These are phyloP conservation scores for Sporobolomyces phaffii DNA, from an alignment of 768 basidiomycete species.

Conservation along the genomic window DNA sequence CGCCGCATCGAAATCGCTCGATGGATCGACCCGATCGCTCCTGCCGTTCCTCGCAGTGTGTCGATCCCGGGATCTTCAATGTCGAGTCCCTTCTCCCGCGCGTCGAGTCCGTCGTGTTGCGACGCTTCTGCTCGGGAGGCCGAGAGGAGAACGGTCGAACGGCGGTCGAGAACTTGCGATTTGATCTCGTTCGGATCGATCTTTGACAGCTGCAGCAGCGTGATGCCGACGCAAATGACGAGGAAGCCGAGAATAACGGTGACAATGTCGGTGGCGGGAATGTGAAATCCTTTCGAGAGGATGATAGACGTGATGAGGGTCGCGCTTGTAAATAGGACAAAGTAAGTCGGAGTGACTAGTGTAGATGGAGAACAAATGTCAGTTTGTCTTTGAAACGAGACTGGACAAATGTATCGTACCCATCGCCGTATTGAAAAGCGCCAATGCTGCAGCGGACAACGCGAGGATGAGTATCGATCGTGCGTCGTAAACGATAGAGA, in stretches of 20 bases:
- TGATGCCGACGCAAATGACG: conserved; percentile 84
- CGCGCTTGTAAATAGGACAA: conserved; percentile 47
- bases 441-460: no score
- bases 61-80: conserved; percentile 90
- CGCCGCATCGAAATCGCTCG: conserved; percentile 41
- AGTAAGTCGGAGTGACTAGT: conserved; percentile 43
- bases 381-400: conserved; percentile 5
- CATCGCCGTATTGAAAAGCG: conserved; percentile 70
- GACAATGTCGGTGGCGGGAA: conserved; percentile 69
- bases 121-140: conserved; percentile 65
- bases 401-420: conserved; percentile 13
- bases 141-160: conserved; percentile 81
- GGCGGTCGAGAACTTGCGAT: conserved; percentile 55
- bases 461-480: no score
- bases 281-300: conserved; percentile 80
- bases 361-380: no score
- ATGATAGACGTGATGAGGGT: conserved; percentile 52
- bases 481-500: no score
- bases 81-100: conserved; percentile 53
- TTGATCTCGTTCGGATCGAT: conserved; percentile 72
- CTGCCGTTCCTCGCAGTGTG: conserved; percentile 81
- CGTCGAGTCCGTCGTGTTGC: conserved; percentile 5
- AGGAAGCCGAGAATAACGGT: conserved; percentile 81
- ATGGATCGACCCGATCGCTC: conserved; percentile 84
- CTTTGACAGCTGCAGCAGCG: conserved; percentile 90